phyloP scores from a whole-genome alignment of 345 rosid species.

The Boechera divaricarpa region DNA sequence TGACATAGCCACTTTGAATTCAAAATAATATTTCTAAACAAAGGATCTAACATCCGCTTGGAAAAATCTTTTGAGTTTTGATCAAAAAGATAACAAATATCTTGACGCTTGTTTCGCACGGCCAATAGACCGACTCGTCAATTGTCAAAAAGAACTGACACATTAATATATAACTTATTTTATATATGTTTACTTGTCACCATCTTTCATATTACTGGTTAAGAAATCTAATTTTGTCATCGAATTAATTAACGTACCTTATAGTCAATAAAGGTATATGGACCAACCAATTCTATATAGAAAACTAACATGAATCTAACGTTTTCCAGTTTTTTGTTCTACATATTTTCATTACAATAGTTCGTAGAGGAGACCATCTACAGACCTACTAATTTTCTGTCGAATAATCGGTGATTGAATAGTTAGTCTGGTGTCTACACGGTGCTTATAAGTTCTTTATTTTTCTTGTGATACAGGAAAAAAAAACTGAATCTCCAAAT shows the following conservation, averaged over 20 bases:
- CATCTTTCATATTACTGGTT: neutral
- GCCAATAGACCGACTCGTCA: neutral
- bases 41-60: neutral
- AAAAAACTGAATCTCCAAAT: too few relatives aligned
- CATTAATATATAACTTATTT: neutral
- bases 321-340: too few relatives aligned
- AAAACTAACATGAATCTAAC: conserved; percentile 4
- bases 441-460: too few relatives aligned
- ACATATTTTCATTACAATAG: too few relatives aligned
- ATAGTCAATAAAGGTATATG: conserved; percentile 1
- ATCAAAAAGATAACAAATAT: neutral
- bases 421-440: too few relatives aligned
- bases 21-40: neutral
- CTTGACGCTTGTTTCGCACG: conserved; percentile 35
- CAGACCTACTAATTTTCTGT: too few relatives aligned
- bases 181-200: neutral
- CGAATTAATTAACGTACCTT: neutral
- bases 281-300: neutral
- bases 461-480: too few relatives aligned
- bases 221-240: conserved; percentile 10
- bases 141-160: conserved; percentile 15
- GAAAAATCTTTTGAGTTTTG: conserved; percentile 13
- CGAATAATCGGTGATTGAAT: too few relatives aligned
- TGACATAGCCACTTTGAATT: neutral
- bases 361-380: too few relatives aligned